These are phyloP conservation scores for Pezicula neosporulosa DNA, from an alignment of 2,329 filamentous ascomycete species.

Conservation along the genomic window DNA sequence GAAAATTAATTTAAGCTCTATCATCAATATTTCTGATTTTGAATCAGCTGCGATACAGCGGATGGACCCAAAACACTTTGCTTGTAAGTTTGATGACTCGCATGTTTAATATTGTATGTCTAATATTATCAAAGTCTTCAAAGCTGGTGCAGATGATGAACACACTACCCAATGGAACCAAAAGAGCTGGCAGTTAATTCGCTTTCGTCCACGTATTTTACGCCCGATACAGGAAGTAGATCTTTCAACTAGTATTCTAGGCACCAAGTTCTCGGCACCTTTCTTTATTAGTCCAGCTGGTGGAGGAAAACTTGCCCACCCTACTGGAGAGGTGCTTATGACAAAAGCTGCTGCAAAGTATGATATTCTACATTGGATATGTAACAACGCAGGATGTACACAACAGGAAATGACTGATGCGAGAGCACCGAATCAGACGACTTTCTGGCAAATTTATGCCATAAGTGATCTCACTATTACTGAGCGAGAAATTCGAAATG, in stretches of 20 bases:
- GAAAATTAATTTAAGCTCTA: not conserved
- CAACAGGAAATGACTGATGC: not conserved
- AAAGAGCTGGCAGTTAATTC: not conserved
- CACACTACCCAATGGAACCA: not conserved
- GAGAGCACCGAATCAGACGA: not conserved
- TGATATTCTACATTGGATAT: conserved; percentile 7
- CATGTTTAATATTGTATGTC: not conserved
- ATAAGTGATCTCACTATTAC: not conserved
- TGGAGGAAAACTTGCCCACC: conserved; percentile 7
- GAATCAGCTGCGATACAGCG: not conserved
- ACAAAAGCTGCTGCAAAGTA: conserved; percentile 6
- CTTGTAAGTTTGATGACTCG: not conserved
- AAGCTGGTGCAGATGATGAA: not conserved
- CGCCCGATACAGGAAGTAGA: conserved; percentile 1
- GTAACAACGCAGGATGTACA: conserved; percentile 3
- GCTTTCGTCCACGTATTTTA: conserved; percentile 10
- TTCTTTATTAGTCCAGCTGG: conserved; percentile 10
- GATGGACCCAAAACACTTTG: not conserved
- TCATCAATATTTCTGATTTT: not conserved
- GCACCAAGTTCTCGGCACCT: conserved; percentile 1
- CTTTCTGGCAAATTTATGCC: not conserved
- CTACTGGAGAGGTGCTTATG: conserved; percentile 4
- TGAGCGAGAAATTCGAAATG: not conserved
- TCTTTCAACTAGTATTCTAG: conserved; percentile 4
- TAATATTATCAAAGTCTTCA: not conserved